Percentiles rank a stretch among this genome's conserved stretches.
Conservation (phyloP, 192 early-diverging fungal species). For the Linnemannia hyalina region DNA sequence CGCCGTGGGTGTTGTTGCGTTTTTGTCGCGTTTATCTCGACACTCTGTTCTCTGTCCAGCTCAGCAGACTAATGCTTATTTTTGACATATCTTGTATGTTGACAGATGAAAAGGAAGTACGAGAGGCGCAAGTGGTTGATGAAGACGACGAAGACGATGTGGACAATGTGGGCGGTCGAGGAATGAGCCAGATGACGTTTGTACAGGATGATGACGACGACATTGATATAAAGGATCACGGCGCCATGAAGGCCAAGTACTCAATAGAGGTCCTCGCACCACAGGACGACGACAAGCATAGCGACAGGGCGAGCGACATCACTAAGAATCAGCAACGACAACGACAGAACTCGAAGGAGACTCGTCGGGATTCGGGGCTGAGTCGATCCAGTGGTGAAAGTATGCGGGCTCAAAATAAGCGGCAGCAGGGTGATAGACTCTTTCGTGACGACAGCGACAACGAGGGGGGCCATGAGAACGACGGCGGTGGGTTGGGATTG, state of each 20-base stretch:
- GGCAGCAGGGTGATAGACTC: not conserved
- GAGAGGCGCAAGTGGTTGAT: conserved; percentile 3
- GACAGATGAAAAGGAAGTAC: conserved; percentile 30
- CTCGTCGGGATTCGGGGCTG: conserved; percentile 3
- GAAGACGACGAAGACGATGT: conserved; percentile 11
- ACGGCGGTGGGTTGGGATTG: not conserved
- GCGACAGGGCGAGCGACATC: not conserved
- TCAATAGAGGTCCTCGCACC: conserved; percentile 19
- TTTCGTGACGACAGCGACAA: not conserved
- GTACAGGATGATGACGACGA: not conserved
- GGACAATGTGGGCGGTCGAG: not conserved
- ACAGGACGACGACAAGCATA: not conserved
- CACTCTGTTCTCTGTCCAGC: not conserved
- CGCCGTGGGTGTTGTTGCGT: not conserved
- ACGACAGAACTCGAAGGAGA: not conserved
- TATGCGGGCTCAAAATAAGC: not conserved
- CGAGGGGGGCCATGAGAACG: not conserved
- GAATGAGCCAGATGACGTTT: conserved; percentile 12
- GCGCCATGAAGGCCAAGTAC: not conserved
- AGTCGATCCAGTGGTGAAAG: not conserved
- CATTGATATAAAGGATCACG: not conserved
- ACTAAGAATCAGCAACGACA: not conserved
- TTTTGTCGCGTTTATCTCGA: not conserved
- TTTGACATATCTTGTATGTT: not conserved
- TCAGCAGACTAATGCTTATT: too few species aligned